Conservation (phyloP, 129 eudicot genomes). For the Arctium lappa region DNA sequence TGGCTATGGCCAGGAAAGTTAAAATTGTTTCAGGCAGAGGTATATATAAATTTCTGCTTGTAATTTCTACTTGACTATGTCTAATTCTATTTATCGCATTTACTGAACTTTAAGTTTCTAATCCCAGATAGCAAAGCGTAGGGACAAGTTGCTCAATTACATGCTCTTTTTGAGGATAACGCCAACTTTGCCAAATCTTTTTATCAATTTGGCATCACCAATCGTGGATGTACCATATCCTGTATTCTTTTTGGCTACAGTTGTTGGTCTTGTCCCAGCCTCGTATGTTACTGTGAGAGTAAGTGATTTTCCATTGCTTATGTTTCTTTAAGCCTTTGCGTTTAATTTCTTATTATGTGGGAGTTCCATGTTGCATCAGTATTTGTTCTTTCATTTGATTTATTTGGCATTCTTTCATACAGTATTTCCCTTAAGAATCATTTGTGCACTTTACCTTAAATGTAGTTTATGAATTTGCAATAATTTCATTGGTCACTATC, state of each 20-base stretch:
- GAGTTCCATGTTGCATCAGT: background rate
- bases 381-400: background rate
- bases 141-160: slow-evolving; percentile 80
- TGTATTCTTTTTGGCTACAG: slow-evolving; percentile 77
- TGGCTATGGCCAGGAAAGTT: slow-evolving; percentile 94
- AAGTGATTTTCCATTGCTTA: slow-evolving; percentile 23
- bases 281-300: slow-evolving; percentile 77
- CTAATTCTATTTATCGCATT: background rate
- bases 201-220: slow-evolving; percentile 90
- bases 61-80: background rate
- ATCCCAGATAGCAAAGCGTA: slow-evolving; percentile 68
- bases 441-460: background rate
- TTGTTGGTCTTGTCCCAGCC: slow-evolving; percentile 83
- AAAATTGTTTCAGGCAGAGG: slow-evolving; percentile 82
- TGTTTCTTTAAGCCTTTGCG: too few relatives aligned
- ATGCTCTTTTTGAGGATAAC: slow-evolving; percentile 88
- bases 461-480: background rate
- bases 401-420: background rate
- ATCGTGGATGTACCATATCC: slow-evolving; percentile 88
- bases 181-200: slow-evolving; percentile 87
- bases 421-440: background rate
- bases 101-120: background rate
- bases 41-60: slow-evolving; percentile 3
- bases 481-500: background rate
- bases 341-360: background rate